These are phyloP conservation scores for Micractinium conductrix DNA, from an alignment of 139 green algal genomes.

Conservation along the genomic window DNA sequence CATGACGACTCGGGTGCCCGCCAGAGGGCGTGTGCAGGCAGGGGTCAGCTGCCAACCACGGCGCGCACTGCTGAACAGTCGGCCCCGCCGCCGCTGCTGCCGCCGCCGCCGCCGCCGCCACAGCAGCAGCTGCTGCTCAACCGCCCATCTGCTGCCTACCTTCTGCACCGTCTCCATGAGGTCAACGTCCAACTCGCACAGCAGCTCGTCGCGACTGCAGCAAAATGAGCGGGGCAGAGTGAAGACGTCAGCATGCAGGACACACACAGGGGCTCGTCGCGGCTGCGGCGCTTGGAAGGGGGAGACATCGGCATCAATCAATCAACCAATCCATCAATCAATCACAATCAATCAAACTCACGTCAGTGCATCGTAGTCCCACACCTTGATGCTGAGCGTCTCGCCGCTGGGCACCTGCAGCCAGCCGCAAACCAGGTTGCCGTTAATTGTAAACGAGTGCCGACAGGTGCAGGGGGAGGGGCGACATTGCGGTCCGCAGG, in stretches of 20 bases:
- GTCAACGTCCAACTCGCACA: conserved; percentile 50
- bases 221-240: not conserved
- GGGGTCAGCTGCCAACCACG: not conserved
- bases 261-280: too few species aligned
- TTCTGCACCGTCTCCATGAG: conserved; percentile 39
- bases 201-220: conserved; percentile 32
- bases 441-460: not conserved
- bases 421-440: not conserved
- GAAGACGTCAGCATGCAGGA: not conserved
- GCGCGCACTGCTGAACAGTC: not conserved
- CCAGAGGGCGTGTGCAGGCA: not conserved
- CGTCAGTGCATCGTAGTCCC: conserved; percentile 45
- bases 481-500: not conserved
- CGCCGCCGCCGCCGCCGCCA: too few species aligned
- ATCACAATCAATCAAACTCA: not conserved
- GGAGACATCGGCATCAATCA: too few species aligned
- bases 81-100: not conserved
- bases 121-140: not conserved
- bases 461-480: not conserved
- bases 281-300: too few species aligned
- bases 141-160: not conserved
- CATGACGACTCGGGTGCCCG: not conserved
- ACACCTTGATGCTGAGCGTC: conserved; percentile 49
- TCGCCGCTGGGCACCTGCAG: conserved; percentile 45
- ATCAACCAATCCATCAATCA: too few species aligned